Base-by-base conservation (phyloP, 768 basidiomycete species). In the Suillus sp. region DNA sequence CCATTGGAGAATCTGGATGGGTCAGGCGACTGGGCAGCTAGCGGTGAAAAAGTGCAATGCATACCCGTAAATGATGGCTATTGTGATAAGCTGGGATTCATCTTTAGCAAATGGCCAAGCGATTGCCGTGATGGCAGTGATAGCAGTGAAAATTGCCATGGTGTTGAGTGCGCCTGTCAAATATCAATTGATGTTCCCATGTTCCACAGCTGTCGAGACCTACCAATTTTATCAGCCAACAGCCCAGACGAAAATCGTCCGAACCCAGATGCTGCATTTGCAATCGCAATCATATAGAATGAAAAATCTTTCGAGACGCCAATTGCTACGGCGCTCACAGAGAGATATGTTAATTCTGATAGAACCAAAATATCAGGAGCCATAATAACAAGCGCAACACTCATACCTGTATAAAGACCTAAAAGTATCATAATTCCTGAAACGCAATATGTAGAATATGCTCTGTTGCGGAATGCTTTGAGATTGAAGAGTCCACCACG, bases 41-140 rank as follows among this genome's bases (percentile, higher is more conserved):
- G 30, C 42, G 2, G 13, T 18, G n/a, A 9, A 27, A 38, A 35
- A 66, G 50, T 13, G 18, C 16, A 22, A 74, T 81, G 8, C 60
- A 20, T 40, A 90, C 86, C 91, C 91, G 67, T 92, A 92, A 16
- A 88, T 65, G 7, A 90, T 68, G 0, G 84, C 79, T 43, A 92
- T 70, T 7, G 75, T 83, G 3, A 90, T 79, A 32, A 87, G 77
- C 0, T 79, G 75, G 0, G 72, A 77, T 57, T 82, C 66, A 30
- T 71, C 79, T 45, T 69, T 74, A 0, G 82, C 82, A 70, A 85
- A 88, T 1, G 92, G 92, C 93, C 92, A 94, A 3, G 78, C 77
- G 66, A 86, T 86, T 0, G 91, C 90, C 47, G 88, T 68, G 34
- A 85, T 72, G 0, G 82, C 88, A 0, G 87, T 84, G 0, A 84